phyloP scores from a whole-genome alignment of 306 rosid genomes.

The Neltuma alba region DNA sequence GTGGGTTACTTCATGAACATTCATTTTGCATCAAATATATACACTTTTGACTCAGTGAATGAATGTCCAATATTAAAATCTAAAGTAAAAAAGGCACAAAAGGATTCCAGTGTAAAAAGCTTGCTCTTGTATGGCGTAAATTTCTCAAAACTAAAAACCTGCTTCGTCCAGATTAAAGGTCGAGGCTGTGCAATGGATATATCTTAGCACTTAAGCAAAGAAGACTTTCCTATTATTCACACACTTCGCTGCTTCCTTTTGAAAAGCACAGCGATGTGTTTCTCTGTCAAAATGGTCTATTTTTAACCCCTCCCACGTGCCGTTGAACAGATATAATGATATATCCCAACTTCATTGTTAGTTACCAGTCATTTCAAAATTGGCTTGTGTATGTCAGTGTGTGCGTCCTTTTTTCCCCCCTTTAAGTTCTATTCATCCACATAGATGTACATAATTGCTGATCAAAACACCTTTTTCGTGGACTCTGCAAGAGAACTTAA shows the following conservation, averaged over 20 bases:
- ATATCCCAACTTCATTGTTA: background rate
- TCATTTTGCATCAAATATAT: background rate
- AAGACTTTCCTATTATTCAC: background rate
- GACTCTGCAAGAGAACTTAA: no score
- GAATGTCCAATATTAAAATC: background rate
- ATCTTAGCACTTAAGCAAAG: background rate
- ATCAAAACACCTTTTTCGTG: no score
- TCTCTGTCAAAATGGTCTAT: background rate
- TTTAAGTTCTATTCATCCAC: no score
- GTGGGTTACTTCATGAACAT: background rate
- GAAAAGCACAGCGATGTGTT: background rate
- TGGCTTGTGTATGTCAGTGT: no score
- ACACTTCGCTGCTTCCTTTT: background rate
- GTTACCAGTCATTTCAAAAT: no score
- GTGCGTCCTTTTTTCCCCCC: no score
- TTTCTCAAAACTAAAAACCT: background rate
- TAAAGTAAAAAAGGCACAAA: background rate
- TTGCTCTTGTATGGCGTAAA: background rate
- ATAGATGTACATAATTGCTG: no score
- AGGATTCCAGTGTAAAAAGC: background rate
- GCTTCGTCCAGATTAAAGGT: background rate
- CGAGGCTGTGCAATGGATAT: background rate
- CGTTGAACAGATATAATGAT: no score
- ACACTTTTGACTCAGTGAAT: background rate
- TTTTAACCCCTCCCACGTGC: no score